Conservation (phyloP, 768 basidiomycete genomes). For the Leccinum fibrillosum region DNA sequence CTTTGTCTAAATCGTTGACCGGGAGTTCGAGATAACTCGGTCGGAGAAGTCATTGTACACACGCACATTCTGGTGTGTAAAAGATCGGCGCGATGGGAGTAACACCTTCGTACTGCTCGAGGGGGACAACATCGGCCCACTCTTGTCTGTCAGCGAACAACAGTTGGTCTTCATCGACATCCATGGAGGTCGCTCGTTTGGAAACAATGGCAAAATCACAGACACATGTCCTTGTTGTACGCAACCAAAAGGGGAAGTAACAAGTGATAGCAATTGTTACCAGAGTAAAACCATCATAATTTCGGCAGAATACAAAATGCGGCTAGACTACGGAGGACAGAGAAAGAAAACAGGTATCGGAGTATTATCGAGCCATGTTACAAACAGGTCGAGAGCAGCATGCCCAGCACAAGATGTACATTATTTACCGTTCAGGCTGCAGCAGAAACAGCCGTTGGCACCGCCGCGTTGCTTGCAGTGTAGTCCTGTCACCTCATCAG, state of each 20-base stretch:
- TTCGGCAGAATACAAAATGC: conserved; percentile 20
- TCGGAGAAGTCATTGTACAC: conserved; percentile 1
- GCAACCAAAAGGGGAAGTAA: neutral
- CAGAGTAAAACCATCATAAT: conserved; percentile 4
- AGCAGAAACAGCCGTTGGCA: conserved; percentile 47
- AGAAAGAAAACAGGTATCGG: conserved; percentile 18
- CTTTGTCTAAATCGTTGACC: conserved; percentile 60
- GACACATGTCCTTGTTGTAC: neutral
- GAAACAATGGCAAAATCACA: neutral
- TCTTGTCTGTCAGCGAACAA: conserved; percentile 62
- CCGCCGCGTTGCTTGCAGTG: conserved; percentile 48
- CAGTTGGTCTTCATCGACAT: conserved; percentile 9
- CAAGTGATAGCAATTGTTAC: neutral
- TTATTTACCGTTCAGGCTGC: conserved; percentile 19
- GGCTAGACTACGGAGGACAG: conserved; percentile 21
- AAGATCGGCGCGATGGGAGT: conserved; percentile 89
- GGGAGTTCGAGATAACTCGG: conserved; percentile 4
- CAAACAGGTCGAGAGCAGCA: conserved; percentile 7
- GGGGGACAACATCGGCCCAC: conserved; percentile 78
- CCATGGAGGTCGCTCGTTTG: conserved; percentile 3
- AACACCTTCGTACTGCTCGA: conserved; percentile 76
- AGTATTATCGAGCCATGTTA: conserved; percentile 15
- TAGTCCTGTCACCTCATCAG: conserved; percentile 51
- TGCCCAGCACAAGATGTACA: conserved; percentile 3
- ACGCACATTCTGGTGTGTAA: conserved; percentile 84